Evolutionary conservation across 1,139 yeast species (phyloP), one percentile per base, ranked within the genome.

Genomic region (Pneumocystis murina): DNA sequence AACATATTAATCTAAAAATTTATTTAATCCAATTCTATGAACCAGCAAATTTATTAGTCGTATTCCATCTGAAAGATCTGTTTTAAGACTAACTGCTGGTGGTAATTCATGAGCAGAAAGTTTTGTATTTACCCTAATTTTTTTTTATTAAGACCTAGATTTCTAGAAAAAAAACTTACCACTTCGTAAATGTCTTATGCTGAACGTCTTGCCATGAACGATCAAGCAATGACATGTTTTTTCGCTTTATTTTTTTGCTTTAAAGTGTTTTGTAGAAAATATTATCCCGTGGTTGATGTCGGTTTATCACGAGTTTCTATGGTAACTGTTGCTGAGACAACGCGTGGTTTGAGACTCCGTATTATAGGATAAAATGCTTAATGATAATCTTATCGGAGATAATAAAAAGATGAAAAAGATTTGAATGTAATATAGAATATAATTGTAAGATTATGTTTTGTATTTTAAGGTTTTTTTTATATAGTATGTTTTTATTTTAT

Each of bases 91-190:
- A n/a, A 24, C 48, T 38, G 61, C 64, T 12, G 62, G 58, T 16
- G 61, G 39, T 6, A 63, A 43, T 24, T 63, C 65, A 1, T 62
- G 39, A 55, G 48, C 54, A 16, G 67, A 59, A 59, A 66, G 61
- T 58, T 65, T 65, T 16, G 65, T 65, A 60, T 65, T 65, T 38
- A 65, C 41, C 67, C 67, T 41, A 63, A 58, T 59, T 59, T 61
- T 8, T 63, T 59, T 30, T 17, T 36, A 30, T 38, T 39, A 30
- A 7, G 1, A 33, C 36, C 39, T 30, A 35, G 57, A 38, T 16
- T 38, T 12, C 36, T n/a, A 20, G 24, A 28, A 30, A 28, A 60
- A 10, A 17, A 20, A 36, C 16, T 1, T 48, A 60, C 64, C 62
- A 62, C 16, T 61, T 30, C 24, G 39, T 62, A 58, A 62, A 65